phyloP scores from a whole-genome alignment of 2,329 filamentous ascomycete species.

The Fusarium begoniae region DNA sequence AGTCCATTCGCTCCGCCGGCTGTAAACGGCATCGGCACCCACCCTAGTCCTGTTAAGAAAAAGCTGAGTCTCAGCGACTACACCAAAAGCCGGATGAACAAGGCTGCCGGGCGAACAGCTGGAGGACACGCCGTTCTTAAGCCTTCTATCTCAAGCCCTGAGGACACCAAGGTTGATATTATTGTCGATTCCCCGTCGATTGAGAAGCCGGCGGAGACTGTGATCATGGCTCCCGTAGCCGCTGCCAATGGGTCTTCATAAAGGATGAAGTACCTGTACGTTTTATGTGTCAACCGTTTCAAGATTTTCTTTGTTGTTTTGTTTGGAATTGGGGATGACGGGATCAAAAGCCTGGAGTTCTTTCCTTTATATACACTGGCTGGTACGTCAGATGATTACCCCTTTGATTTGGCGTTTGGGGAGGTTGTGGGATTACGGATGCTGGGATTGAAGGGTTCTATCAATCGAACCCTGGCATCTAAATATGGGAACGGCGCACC shows the following conservation, averaged over 20 bases:
- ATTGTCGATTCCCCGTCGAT: slow-evolving; percentile 44
- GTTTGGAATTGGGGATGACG: slow-evolving; percentile 30
- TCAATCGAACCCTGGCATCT: slow-evolving; percentile 6
- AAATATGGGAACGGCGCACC: slow-evolving; percentile 20
- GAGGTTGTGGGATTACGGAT: slow-evolving; percentile 28
- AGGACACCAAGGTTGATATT: slow-evolving; percentile 51
- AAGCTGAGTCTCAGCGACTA: slow-evolving; percentile 75
- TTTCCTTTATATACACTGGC: slow-evolving; percentile 42
- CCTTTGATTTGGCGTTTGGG: slow-evolving; percentile 41
- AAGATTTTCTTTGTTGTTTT: slow-evolving; percentile 30
- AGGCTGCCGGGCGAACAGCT: slow-evolving; percentile 54
- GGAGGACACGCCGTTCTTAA: slow-evolving; percentile 45
- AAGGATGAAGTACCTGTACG: slow-evolving; percentile 40
- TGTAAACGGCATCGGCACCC: slow-evolving; percentile 55
- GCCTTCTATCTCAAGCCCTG: slow-evolving; percentile 48
- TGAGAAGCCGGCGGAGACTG: slow-evolving; percentile 43
- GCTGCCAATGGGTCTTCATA: slow-evolving; percentile 43
- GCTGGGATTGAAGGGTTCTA: slow-evolving; percentile 15
- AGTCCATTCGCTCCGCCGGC: slow-evolving; percentile 55
- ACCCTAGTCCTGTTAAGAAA: slow-evolving; percentile 71
- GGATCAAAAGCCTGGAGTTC: slow-evolving; percentile 46
- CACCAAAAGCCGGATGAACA: slow-evolving; percentile 66
- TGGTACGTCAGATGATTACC: slow-evolving; percentile 36
- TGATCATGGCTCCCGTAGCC: slow-evolving; percentile 34
- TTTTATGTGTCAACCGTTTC: slow-evolving; percentile 32